phyloP scores from a whole-genome alignment of 768 basidiomycete genomes.

The Trametes cinnabarina region DNA sequence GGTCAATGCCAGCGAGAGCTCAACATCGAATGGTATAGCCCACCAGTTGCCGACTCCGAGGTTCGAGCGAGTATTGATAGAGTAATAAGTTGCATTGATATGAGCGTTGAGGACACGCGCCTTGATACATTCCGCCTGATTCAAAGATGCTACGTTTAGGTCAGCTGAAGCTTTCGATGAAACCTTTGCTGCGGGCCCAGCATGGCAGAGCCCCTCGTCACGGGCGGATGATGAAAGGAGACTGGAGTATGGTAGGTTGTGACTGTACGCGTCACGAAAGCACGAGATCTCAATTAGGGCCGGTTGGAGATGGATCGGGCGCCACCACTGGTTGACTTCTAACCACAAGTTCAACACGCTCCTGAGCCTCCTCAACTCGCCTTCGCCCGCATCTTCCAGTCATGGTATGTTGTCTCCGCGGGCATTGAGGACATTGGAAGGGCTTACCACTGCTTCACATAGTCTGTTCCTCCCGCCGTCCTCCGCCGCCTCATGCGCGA shows the following conservation, averaged over 20 bases:
- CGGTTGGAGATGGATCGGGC: constrained; percentile 25
- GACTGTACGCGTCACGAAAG: not conserved
- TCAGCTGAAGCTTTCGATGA: too few species aligned
- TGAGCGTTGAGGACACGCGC: too few species aligned
- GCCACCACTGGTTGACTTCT: constrained; percentile 22
- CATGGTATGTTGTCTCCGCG: constrained; percentile 2
- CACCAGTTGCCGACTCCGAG: too few species aligned
- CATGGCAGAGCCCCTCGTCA: too few species aligned
- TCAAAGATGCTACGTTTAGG: too few species aligned
- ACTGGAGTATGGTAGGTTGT: not conserved
- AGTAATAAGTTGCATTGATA: too few species aligned
- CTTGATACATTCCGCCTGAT: too few species aligned
- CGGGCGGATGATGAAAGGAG: too few species aligned
- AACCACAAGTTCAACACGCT: constrained; percentile 18
- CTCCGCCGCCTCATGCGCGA: constrained; percentile 89
- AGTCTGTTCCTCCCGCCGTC: constrained; percentile 51
- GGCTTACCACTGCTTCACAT: not conserved
- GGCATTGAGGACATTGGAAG: not conserved
- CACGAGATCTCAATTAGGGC: constrained; percentile 1
- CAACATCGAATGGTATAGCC: too few species aligned
- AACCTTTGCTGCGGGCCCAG: too few species aligned
- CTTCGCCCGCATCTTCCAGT: not conserved
- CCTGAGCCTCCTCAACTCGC: not conserved
- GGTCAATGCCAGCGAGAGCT: too few species aligned
- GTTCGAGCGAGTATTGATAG: too few species aligned